Conservation (phyloP, 768 basidiomycete species). For the Leccinum rimulosum region DNA sequence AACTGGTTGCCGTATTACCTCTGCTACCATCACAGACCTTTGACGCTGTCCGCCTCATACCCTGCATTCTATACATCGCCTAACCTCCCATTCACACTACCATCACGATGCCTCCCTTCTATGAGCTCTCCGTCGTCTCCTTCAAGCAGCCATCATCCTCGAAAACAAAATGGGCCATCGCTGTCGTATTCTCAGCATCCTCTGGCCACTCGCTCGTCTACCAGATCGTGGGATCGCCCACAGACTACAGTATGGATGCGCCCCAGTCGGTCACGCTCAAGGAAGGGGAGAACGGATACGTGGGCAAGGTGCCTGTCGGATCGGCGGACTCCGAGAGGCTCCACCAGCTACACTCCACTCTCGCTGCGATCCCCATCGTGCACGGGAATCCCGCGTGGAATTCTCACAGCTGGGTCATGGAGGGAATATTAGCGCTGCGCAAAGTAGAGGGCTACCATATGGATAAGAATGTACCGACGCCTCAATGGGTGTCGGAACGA, state of each 20-base stretch:
- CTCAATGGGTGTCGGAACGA: constrained; percentile 29
- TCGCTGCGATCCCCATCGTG: constrained; percentile 24
- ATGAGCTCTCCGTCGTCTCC: constrained; percentile 31
- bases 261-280: constrained; percentile 34
- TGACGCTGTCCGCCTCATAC: background rate
- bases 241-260: constrained; percentile 30
- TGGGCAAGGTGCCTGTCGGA: constrained; percentile 23
- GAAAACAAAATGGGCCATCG: constrained; percentile 26
- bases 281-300: constrained; percentile 29
- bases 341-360: constrained; percentile 28
- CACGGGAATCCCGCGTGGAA: constrained; percentile 29
- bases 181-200: constrained; percentile 26
- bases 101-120: constrained; percentile 31
- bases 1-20: background rate
- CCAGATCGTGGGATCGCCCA: constrained; percentile 27
- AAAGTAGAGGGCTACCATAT: constrained; percentile 28
- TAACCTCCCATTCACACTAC: constrained; percentile 1
- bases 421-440: constrained; percentile 28
- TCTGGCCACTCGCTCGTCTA: constrained; percentile 31
- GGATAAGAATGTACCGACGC: constrained; percentile 31
- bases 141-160: constrained; percentile 22
- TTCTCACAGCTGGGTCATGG: constrained; percentile 32
- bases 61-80: background rate
- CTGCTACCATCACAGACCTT: background rate
- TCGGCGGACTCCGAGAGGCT: constrained; percentile 29